A percentile compares a stretch with the other conserved stretches of the same genome.
These are phyloP conservation scores for Juncus effusus DNA, from an alignment of 176 grass and related monocot species.

Conservation along the genomic window DNA sequence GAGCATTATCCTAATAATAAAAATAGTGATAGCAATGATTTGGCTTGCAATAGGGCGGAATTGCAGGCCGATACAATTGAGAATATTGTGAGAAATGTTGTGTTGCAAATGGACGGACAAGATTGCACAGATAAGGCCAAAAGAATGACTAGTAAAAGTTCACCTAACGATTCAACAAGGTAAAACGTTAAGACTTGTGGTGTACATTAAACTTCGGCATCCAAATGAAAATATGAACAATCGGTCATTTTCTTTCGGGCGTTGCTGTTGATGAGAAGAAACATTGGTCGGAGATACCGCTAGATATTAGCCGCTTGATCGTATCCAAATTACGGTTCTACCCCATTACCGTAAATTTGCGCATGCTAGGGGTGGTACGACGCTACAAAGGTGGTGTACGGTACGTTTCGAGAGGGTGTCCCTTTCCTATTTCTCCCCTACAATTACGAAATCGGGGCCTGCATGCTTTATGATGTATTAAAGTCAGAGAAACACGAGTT, in stretches of 20 bases:
- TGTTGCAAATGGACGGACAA: conserved; percentile 67
- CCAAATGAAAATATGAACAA: too few relatives aligned
- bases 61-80: conserved; percentile 56
- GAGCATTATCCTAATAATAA: too few relatives aligned
- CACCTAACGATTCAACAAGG: too few relatives aligned
- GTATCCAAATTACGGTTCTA: neutral
- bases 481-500: neutral
- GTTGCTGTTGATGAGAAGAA: too few relatives aligned
- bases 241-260: too few relatives aligned
- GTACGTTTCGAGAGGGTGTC: neutral
- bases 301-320: conserved; percentile 1
- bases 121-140: conserved; percentile 63
- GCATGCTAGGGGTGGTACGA: neutral
- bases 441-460: neutral
- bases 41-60: conserved; percentile 41
- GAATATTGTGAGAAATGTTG: conserved; percentile 81
- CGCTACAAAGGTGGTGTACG: neutral
- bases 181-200: too few relatives aligned
- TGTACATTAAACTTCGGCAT: too few relatives aligned
- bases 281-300: neutral
- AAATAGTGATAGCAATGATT: conserved; percentile 8
- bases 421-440: neutral
- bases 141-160: conserved; percentile 43
- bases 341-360: neutral
- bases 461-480: neutral